Evolutionary conservation across 345 rosid genomes (phyloP).

Genomic region (Carallia pectinifolia): DNA sequence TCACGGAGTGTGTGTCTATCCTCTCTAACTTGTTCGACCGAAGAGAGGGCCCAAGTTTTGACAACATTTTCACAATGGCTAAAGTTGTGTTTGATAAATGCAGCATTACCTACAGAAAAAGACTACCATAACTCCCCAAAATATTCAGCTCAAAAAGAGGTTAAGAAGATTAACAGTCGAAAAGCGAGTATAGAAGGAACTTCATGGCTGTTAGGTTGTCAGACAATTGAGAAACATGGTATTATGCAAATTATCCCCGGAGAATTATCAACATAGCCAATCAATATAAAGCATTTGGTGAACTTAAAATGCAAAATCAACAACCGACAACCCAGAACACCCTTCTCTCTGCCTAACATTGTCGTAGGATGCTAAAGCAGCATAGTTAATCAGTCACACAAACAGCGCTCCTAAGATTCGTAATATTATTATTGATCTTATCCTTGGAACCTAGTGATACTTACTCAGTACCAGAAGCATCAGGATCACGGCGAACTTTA

Average conservation of each 20-base stretch:
- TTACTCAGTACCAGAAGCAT: conserved; percentile 53
- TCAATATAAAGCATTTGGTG: no score
- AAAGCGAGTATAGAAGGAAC: no score
- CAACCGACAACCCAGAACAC: not conserved
- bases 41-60: conserved; percentile 57
- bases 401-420: no score
- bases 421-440: not conserved
- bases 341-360: no score
- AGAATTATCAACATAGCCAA: conserved; percentile 35
- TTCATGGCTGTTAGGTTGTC: not conserved
- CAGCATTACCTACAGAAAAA: conserved; percentile 42
- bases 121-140: not conserved
- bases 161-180: no score
- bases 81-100: conserved; percentile 41
- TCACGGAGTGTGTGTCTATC: conserved; percentile 67
- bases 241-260: no score
- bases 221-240: conserved; percentile 21
- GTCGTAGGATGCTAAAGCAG: no score
- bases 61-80: conserved; percentile 61
- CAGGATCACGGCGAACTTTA: conserved; percentile 37
- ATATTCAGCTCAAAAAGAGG: no score
- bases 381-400: no score
- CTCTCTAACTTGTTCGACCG: conserved; percentile 42
- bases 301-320: no score
- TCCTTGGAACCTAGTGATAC: conserved; percentile 5